Evolutionary conservation across 768 basidiomycete species (phyloP), one percentile per base, ranked within the genome.

Genomic region (Tephrocybe sp.): DNA sequence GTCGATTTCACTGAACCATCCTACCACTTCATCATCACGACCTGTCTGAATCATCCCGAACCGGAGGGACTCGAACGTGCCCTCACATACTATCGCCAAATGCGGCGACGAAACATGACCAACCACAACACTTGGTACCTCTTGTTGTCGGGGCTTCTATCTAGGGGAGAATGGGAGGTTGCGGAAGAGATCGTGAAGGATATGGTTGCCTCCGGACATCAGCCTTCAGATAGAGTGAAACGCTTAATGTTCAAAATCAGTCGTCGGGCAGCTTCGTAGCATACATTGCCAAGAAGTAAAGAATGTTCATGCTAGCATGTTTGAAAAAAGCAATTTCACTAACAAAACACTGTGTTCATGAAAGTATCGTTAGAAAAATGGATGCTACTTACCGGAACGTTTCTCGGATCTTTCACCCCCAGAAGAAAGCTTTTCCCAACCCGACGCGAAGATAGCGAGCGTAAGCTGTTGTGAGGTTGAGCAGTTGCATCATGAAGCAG

Each of bases 1-100:
- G 65, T 91, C 51, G 63, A 67, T 21, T 71, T 86, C 40, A 84
- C 79, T 55, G 72, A 83, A 28, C 75, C 81, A 41, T 82, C 83
- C 5, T 94, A 90, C 69, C 87, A 96, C 63, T 79, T 87, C 54
- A 72, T 97, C 49, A 76, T 98, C 56, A 77, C 77, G 47, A 81
- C 85, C 8, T 81, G 80, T 52, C 67, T 92, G 56, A 74, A 77
- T 36, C 78, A 77, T 44, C 67, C 73, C 9, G 69, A 69, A 9
- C 64, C 75, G 9, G 69, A 77, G 27, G 84, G 83, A 11, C 58
- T 85, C 31, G 60, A 74, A 52, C 67, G 76, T 56, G 88, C 82
- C 15, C 64, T 90, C 55, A 63, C 59, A 45, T 80, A 83, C 60
- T 83, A 84, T 64, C 69, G 70, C 47, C 79, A 84, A 56, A 87